phyloP scores from a whole-genome alignment of 257 asterid genomes.

The Asclepias syriaca region DNA sequence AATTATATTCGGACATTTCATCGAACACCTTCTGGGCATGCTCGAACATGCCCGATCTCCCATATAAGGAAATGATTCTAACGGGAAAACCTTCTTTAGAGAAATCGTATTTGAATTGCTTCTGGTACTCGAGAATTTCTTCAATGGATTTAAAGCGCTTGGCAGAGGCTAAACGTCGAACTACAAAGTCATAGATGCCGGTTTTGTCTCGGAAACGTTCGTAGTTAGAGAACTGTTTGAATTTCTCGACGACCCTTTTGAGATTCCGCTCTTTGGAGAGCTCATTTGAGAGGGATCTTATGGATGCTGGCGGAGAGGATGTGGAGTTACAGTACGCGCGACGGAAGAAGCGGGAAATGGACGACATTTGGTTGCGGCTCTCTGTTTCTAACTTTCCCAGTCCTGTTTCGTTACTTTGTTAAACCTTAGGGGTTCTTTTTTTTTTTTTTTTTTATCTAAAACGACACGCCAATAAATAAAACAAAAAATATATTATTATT shows the following conservation, averaged over 20 bases:
- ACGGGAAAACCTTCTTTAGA: slow-evolving; percentile 34
- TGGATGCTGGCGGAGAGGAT: slow-evolving; percentile 10
- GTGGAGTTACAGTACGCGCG: slow-evolving; percentile 22
- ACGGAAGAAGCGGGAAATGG: slow-evolving; percentile 21
- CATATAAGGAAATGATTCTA: slow-evolving; percentile 33
- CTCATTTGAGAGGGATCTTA: slow-evolving; percentile 18
- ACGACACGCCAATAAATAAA: too few relatives aligned
- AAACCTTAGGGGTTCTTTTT: too few relatives aligned
- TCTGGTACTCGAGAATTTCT: slow-evolving; percentile 41
- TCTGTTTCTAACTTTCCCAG: background rate
- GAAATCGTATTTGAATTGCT: slow-evolving; percentile 28
- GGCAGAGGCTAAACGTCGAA: slow-evolving; percentile 38
- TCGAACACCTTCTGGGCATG: slow-evolving; percentile 42
- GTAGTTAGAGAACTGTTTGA: slow-evolving; percentile 30
- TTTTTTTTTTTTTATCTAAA: too few relatives aligned
- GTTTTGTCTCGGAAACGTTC: slow-evolving; percentile 34
- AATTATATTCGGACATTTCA: slow-evolving; percentile 37
- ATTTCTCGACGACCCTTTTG: slow-evolving; percentile 30
- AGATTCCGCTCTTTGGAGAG: slow-evolving; percentile 36
- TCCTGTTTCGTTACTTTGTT: background rate
- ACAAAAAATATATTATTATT: too few relatives aligned
- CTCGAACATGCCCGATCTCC: slow-evolving; percentile 33
- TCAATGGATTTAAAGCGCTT: slow-evolving; percentile 34
- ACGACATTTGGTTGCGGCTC: slow-evolving; percentile 9
- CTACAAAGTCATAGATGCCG: slow-evolving; percentile 34